A percentile compares a stretch with the other conserved stretches of the same genome.
phyloP scores from a whole-genome alignment of 202 grass and related monocot genomes.

The Panicum virgatum region DNA sequence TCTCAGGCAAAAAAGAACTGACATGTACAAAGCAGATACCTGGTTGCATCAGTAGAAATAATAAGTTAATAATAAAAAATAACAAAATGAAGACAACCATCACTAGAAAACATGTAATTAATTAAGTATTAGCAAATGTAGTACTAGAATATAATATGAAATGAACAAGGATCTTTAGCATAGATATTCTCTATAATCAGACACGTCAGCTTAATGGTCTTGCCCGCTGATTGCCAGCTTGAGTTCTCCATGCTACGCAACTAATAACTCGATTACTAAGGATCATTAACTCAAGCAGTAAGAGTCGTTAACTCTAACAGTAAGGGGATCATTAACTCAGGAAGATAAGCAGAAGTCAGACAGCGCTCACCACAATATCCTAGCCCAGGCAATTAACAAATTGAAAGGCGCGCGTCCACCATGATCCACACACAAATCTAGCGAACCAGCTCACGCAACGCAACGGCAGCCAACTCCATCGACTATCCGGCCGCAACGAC shows the following conservation, averaged over 20 bases:
- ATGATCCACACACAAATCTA: slow-evolving; percentile 2
- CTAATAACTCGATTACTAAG: background rate
- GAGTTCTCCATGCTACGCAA: background rate
- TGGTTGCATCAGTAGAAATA: background rate
- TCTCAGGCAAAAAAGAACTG: too few species aligned
- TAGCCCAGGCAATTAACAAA: background rate
- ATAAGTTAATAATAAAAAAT: background rate
- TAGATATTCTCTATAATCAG: background rate
- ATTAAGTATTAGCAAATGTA: background rate
- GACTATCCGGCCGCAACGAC: background rate
- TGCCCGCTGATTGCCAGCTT: background rate
- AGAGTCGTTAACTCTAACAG: background rate
- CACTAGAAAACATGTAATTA: background rate
- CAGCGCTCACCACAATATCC: background rate
- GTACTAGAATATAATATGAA: background rate
- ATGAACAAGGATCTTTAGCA: background rate
- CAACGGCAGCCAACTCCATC: background rate
- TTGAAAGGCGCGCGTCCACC: background rate
- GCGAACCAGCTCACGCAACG: background rate
- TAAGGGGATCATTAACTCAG: too few species aligned
- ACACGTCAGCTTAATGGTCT: background rate
- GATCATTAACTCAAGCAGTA: background rate
- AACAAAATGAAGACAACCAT: background rate
- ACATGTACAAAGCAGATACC: background rate
- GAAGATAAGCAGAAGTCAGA: background rate